phyloP scores from a whole-genome alignment of 192 early-diverging fungal genomes.

The Backusella tuberculispora region DNA sequence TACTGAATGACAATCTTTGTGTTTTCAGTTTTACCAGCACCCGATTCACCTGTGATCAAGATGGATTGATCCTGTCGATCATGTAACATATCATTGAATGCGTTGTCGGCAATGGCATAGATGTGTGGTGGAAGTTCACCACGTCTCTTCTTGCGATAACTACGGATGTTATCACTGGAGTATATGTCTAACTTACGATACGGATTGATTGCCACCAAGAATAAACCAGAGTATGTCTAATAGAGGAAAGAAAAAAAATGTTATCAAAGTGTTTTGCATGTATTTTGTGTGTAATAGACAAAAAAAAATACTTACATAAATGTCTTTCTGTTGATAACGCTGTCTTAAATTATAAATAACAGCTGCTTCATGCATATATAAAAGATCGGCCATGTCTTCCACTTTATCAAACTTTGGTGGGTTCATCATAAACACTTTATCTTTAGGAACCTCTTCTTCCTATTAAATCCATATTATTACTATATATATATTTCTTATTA shows the following conservation, averaged over 20 bases:
- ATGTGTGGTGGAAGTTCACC: conserved; percentile 86
- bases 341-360: conserved; percentile 94
- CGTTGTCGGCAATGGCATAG: conserved; percentile 88
- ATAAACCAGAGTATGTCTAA: conserved; percentile 98
- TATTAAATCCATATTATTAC: background rate
- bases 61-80: conserved; percentile 95
- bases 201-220: conserved; percentile 97
- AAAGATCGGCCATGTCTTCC: conserved; percentile 98
- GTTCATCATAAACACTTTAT: conserved; percentile 94
- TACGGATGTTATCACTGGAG: conserved; percentile 72
- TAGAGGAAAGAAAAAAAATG: too few relatives aligned
- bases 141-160: conserved; percentile 73
- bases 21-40: conserved; percentile 99
- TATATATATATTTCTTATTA: background rate
- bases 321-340: conserved; percentile 88
- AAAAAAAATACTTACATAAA: conserved; percentile 73
- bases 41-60: conserved; percentile 91
- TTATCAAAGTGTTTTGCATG: too few relatives aligned
- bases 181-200: conserved; percentile 94
- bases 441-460: conserved; percentile 26
- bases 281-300: background rate
- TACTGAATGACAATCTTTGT: conserved; percentile 99
- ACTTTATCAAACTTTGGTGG: conserved; percentile 99
- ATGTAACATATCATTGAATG: conserved; percentile 95
- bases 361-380: conserved; percentile 95